Evolutionary conservation across 768 basidiomycete genomes (phyloP).

Genomic region (Russula foetens): DNA sequence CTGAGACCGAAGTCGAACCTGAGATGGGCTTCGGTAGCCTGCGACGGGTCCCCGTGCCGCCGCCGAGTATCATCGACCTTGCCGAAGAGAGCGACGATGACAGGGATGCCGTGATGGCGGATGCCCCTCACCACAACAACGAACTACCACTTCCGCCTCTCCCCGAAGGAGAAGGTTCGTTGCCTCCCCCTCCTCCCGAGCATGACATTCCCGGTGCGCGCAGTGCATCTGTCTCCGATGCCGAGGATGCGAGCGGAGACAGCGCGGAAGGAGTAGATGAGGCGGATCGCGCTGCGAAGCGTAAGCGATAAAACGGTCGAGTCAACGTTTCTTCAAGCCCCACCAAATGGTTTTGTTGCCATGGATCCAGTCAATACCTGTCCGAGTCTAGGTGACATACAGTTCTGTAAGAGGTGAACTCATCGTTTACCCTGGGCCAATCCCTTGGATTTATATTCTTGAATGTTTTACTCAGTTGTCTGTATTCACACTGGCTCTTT

Average conservation of each 20-base stretch:
- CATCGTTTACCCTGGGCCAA: neutral
- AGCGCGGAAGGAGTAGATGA: conserved; percentile 4
- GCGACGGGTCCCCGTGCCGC: conserved; percentile 7
- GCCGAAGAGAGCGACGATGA: conserved; percentile 14
- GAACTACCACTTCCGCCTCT: conserved; percentile 13
- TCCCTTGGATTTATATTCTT: neutral
- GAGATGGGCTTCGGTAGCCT: neutral
- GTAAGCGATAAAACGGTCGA: conserved; percentile 8
- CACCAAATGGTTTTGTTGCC: neutral
- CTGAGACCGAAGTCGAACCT: conserved; percentile 16
- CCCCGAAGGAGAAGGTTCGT: neutral
- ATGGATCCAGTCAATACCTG: conserved; percentile 1
- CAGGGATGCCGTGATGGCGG: conserved; percentile 13
- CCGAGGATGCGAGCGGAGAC: conserved; percentile 14
- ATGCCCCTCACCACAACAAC: neutral
- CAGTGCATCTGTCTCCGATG: conserved; percentile 14
- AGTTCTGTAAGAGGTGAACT: neutral
- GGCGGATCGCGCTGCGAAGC: conserved; percentile 11
- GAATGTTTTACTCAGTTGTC: neutral
- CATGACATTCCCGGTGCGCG: conserved; percentile 5
- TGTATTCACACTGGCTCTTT: conserved; percentile 4
- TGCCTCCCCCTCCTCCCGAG: conserved; percentile 3
- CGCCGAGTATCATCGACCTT: conserved; percentile 16
- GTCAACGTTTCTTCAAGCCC: neutral
- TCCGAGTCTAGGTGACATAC: neutral